A percentile compares a stretch with the other conserved stretches of the same genome.
Evolutionary conservation across 2,329 filamentous ascomycete species (phyloP).

Genomic region (Cercospora sp.): DNA sequence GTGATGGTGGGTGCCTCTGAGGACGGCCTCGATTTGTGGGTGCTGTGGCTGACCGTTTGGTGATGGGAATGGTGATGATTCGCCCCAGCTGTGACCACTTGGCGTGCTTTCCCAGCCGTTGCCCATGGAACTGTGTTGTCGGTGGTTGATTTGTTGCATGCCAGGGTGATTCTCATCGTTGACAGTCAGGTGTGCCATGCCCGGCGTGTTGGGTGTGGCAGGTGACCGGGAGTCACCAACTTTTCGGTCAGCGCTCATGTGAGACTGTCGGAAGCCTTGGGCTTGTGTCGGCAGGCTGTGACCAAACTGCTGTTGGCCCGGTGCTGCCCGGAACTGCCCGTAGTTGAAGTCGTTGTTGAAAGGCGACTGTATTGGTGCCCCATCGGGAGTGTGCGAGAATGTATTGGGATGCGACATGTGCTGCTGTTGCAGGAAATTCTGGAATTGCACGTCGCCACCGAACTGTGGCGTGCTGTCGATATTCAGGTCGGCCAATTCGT

Average conservation of each 20-base stretch:
- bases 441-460: slow-evolving; percentile 43
- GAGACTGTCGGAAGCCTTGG: slow-evolving; percentile 33
- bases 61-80: slow-evolving; percentile 85
- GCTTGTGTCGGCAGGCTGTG: slow-evolving; percentile 39
- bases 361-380: slow-evolving; percentile 87
- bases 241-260: slow-evolving; percentile 56
- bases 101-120: slow-evolving; percentile 88
- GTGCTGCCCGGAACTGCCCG: slow-evolving; percentile 71
- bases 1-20: slow-evolving; percentile 76
- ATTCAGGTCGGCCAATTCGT: slow-evolving; percentile 78
- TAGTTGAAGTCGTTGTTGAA: slow-evolving; percentile 77
- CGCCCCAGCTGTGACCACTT: slow-evolving; percentile 71
- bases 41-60: slow-evolving; percentile 65
- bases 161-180: slow-evolving; percentile 49
- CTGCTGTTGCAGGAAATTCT: slow-evolving; percentile 48
- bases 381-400: slow-evolving; percentile 89
- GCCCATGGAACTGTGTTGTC: slow-evolving; percentile 50
- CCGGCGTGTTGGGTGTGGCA: slow-evolving; percentile 83
- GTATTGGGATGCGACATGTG: slow-evolving; percentile 67
- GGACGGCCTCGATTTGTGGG: slow-evolving; percentile 81
- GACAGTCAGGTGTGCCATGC: slow-evolving; percentile 71
- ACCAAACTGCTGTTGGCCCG: slow-evolving; percentile 49
- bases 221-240: slow-evolving; percentile 73
- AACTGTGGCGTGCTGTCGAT: slow-evolving; percentile 40
- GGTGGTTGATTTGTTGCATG: slow-evolving; percentile 52